Evolutionary conservation across 331 rosid species (phyloP), one percentile per base, ranked within the genome.

Genomic region (Malus hybrid): DNA sequence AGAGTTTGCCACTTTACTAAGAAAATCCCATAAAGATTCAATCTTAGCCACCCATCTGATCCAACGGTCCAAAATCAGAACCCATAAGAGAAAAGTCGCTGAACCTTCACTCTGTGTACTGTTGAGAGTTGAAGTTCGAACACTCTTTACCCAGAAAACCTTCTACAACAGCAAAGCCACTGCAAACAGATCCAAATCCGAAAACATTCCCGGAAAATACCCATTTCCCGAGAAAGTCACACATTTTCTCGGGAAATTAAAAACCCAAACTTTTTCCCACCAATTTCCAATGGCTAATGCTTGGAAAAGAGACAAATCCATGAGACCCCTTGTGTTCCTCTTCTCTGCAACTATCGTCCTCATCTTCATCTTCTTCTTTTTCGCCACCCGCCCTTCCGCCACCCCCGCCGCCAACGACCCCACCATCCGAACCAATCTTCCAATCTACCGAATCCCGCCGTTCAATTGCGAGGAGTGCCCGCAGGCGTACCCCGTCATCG

Each of bases 281-380:
- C 44, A 72, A 75, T 80, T 4, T 82, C 77, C 85, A 88, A 92
- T 94, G 99, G 97, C 99, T 6, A 94, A 92, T 84, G 97, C 97
- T 52, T 90, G 97, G 99, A 95, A 87, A 83, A 85, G 85, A 86
- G 96, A 90, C 5, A 80, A 84, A 44, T 15, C 91, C 9, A 67
- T 89, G 75, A 90, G 90, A 7, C 91, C 97, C 29, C 84, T 95
- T 4, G 83, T 88, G 75, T 39, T 86, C 16, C 87, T 92, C 76
- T 76, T 85, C 79, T 72, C 76, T 46, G 55, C 78, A 62, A 56
- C 89, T 7, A 77, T 90, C 31, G 56, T 94, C 80, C 71, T 93
- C 20, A 2, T 89, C 56, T 31, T 85, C 68, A 10, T 83, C 85
- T 72, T 82, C 86, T 75, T 85, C 76, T 82, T 88, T 76, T 69